These are phyloP conservation scores for Filosporella fistucella DNA, from an alignment of 495 filamentous ascomycete genomes.

Conservation along the genomic window DNA sequence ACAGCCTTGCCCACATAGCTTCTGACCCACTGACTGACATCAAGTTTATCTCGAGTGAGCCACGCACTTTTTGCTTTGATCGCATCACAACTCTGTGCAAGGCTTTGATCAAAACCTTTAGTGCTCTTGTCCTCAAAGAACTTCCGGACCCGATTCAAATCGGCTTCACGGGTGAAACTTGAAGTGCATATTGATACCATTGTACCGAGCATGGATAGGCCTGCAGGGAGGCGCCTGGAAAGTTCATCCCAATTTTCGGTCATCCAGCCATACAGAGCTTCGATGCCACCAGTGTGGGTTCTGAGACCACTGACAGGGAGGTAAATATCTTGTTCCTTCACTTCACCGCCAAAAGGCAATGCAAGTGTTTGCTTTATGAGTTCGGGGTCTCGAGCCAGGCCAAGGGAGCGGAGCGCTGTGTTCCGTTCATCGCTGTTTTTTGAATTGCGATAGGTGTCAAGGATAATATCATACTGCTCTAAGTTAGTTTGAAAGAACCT, in stretches of 20 bases:
- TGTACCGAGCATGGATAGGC: slow-evolving; percentile 76
- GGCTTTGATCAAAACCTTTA: slow-evolving; percentile 61
- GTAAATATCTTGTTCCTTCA: slow-evolving; percentile 96
- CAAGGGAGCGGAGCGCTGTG: slow-evolving; percentile 84
- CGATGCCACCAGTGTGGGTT: slow-evolving; percentile 70
- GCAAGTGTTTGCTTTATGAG: slow-evolving; percentile 78
- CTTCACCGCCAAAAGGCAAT: slow-evolving; percentile 71
- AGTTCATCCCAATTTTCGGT: slow-evolving; percentile 81
- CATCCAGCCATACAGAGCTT: slow-evolving; percentile 79
- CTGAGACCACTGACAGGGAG: slow-evolving; percentile 76
- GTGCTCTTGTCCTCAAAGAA: slow-evolving; percentile 83
- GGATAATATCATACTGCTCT: slow-evolving; percentile 65
- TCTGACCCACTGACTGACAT: slow-evolving; percentile 51
- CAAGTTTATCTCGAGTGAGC: slow-evolving; percentile 50
- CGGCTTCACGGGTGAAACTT: slow-evolving; percentile 72
- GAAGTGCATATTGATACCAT: slow-evolving; percentile 81
- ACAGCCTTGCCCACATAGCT: slow-evolving; percentile 26
- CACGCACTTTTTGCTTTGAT: slow-evolving; percentile 57
- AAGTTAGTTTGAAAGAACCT: slow-evolving; percentile 9
- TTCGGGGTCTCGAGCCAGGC: slow-evolving; percentile 68
- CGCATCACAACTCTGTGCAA: slow-evolving; percentile 59
- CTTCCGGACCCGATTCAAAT: slow-evolving; percentile 65
- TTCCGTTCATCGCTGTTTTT: slow-evolving; percentile 90
- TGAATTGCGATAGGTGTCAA: slow-evolving; percentile 82
- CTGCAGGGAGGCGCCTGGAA: slow-evolving; percentile 73